Base-by-base conservation (phyloP, 306 rosid genomes). In the Fagus sylvatica region DNA sequence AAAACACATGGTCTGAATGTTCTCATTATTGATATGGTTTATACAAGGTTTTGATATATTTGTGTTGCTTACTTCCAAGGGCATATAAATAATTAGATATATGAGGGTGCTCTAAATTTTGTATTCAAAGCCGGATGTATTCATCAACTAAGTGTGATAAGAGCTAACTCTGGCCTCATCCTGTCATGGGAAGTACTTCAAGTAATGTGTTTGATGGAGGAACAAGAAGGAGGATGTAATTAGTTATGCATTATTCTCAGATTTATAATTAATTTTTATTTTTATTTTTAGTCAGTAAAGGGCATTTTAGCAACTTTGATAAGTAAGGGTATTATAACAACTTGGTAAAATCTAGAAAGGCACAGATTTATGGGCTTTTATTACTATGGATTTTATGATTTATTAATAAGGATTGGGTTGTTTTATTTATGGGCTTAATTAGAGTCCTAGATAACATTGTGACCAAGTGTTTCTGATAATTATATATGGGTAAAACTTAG, bases 1-100 rank as follows among this genome's bases (percentile, higher is more conserved):
- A 16, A 13, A 62, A 62, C 4, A 1, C 2, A 16, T 77, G 59
- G 19, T 76, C 66, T 36, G 37, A 37, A 69, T 41, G 59, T 55
- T 69, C 42, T 67, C 49, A 33, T 28, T 77, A 41, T 74, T 77
- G 56, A 19, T 70, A 66, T 85, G 78, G 59, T 80, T 32, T 76
- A 73, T 81, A n/a, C 16, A 68, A 53, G 28, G 30, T 70, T 36
- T 85, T 72, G 32, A 69, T 78, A 69, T 34, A 19, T 56, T 56
- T 56, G 10, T 4, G 67, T 60, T 60, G 17, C 46, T 28, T 39
- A 3, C 41, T 66, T 65, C 32, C 10, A 7, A 66, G 71, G 28
- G 1, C 32, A 65, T 65, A 37, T 36, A 7, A 6, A 33, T 66
- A 16, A 37, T n/a, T 39, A 17, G 13, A 66, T 37, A 17, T n/a